Conservation (phyloP, 768 basidiomycete species). For the Lentinus tigrinus region DNA sequence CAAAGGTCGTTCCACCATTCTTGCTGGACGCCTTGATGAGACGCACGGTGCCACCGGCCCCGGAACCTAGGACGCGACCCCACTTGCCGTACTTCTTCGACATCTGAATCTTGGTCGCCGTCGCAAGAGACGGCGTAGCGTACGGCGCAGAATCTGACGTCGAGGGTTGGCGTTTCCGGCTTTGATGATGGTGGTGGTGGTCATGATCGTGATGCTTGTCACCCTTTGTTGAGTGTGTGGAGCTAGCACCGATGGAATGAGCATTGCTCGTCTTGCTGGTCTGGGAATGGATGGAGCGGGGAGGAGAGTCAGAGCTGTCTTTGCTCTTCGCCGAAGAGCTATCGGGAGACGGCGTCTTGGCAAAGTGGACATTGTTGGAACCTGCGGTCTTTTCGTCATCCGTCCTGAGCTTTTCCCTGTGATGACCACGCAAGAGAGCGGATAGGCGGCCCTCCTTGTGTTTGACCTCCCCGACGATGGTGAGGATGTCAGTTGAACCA, state of each 20-base stretch:
- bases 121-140: slow-evolving; percentile 62
- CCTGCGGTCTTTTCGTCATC: slow-evolving; percentile 26
- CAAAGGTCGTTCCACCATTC: slow-evolving; percentile 82
- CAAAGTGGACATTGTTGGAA: slow-evolving; percentile 6
- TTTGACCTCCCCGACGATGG: slow-evolving; percentile 15
- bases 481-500: slow-evolving; percentile 13
- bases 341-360: slow-evolving; percentile 30
- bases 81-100: slow-evolving; percentile 99
- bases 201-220: slow-evolving; percentile 1
- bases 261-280: slow-evolving; percentile 8
- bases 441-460: slow-evolving; percentile 30
- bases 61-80: slow-evolving; percentile 92
- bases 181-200: neutral
- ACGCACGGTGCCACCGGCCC: slow-evolving; percentile 97
- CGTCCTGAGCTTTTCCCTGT: slow-evolving; percentile 28
- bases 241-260: slow-evolving; percentile 14
- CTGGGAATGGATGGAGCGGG: slow-evolving; percentile 21
- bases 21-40: slow-evolving; percentile 87
- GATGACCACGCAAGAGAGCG: slow-evolving; percentile 32
- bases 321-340: slow-evolving; percentile 27
- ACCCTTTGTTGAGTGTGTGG: slow-evolving; percentile 14
- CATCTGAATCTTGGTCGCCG: slow-evolving; percentile 86
- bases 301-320: slow-evolving; percentile 26
- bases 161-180: slow-evolving; percentile 11
- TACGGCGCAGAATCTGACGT: slow-evolving; percentile 26